These are phyloP conservation scores for Heracleum sosnowskyi DNA, from an alignment of 129 eudicot genomes.

Conservation along the genomic window DNA sequence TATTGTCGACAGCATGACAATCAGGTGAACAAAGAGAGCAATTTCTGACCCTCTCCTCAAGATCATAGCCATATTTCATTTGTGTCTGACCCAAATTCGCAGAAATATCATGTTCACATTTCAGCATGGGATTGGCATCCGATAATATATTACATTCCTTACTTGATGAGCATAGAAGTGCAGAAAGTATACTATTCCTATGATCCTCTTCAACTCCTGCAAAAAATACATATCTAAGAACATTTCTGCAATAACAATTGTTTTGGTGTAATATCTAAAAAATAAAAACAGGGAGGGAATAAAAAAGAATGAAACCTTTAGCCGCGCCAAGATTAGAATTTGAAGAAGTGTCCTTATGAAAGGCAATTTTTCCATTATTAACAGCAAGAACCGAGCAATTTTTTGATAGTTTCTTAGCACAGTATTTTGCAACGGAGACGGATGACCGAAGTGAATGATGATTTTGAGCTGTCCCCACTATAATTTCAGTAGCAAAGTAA, in stretches of 20 bases:
- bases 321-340: constrained; percentile 8
- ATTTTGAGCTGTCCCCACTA: constrained; percentile 44
- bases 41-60: constrained; percentile 6
- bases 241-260: constrained; percentile 2
- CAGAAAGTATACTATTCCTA: constrained; percentile 38
- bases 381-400: constrained; percentile 54
- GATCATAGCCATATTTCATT: constrained; percentile 17
- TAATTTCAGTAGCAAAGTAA: constrained; percentile 38
- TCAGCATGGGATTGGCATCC: constrained; percentile 19
- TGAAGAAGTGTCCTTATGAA: constrained; percentile 13
- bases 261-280: not conserved
- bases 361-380: constrained; percentile 57
- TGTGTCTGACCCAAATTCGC: constrained; percentile 24
- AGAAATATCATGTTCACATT: constrained; percentile 20
- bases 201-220: constrained; percentile 40
- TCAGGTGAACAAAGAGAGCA: constrained; percentile 64
- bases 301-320: not conserved
- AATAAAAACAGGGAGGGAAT: not conserved
- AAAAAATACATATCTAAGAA: constrained; percentile 10
- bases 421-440: constrained; percentile 62
- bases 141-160: constrained; percentile 35
- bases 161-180: constrained; percentile 50
- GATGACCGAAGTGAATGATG: constrained; percentile 46
- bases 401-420: constrained; percentile 55
- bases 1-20: constrained; percentile 25